Conservation (phyloP, 176 grass and related monocot species). For the Eleusine indica region DNA sequence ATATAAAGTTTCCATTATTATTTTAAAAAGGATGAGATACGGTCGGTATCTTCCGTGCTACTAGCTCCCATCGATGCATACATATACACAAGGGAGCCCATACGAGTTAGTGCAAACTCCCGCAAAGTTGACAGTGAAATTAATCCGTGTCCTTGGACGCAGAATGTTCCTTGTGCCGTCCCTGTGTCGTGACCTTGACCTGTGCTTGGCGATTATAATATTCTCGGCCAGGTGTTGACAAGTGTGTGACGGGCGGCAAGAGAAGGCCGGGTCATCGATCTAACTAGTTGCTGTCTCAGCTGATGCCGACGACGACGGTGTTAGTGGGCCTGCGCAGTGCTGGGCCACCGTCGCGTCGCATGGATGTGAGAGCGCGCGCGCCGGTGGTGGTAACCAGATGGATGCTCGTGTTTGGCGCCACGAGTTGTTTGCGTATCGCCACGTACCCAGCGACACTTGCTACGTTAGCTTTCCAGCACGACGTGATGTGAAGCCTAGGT, state of each 20-base stretch:
- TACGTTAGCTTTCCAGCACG: background rate
- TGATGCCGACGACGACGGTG: background rate
- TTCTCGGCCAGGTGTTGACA: constrained; percentile 11
- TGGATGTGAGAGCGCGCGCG: background rate
- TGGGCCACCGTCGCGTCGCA: background rate
- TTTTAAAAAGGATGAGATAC: too few relatives aligned
- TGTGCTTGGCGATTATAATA: constrained; percentile 19
- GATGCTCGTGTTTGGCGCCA: background rate
- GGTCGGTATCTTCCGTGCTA: too few relatives aligned
- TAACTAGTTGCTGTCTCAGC: background rate
- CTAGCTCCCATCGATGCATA: background rate
- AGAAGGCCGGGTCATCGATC: constrained; percentile 6
- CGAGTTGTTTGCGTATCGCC: background rate
- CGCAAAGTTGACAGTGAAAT: constrained; percentile 7
- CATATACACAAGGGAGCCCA: background rate
- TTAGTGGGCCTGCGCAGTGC: background rate
- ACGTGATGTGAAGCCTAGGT: background rate
- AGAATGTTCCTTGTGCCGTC: background rate
- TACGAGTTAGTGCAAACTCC: background rate
- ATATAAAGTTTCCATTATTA: too few relatives aligned
- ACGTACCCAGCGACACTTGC: background rate
- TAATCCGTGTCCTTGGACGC: background rate
- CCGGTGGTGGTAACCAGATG: background rate
- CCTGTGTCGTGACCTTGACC: constrained; percentile 19
- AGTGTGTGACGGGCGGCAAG: background rate